These are phyloP conservation scores for Penicillium hesseltinei DNA, from an alignment of 2,329 filamentous ascomycete species.

Conservation along the genomic window DNA sequence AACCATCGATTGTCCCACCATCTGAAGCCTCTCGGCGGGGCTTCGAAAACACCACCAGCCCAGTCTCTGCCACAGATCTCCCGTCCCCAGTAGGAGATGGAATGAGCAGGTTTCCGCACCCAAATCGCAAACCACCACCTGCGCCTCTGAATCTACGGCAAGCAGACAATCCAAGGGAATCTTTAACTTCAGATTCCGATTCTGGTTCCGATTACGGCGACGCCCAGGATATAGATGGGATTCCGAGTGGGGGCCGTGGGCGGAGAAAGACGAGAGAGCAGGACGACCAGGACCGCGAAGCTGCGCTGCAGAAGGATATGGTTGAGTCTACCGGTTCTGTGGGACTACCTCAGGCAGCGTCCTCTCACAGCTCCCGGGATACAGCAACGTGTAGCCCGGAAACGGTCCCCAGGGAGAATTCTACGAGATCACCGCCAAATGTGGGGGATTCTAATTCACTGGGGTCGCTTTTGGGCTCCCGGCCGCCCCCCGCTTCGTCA, in stretches of 20 bases:
- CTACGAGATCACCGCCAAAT: constrained; percentile 30
- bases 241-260: constrained; percentile 62
- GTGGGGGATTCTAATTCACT: constrained; percentile 28
- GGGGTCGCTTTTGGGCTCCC: constrained; percentile 33
- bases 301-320: constrained; percentile 66
- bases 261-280: constrained; percentile 82
- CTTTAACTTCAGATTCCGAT: constrained; percentile 50
- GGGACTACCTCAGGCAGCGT: neutral
- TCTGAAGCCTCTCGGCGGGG: constrained; percentile 10
- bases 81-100: constrained; percentile 17
- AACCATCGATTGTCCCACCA: constrained; percentile 8
- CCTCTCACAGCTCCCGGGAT: constrained; percentile 11
- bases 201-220: constrained; percentile 84
- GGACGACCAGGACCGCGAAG: constrained; percentile 75
- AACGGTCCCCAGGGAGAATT: constrained; percentile 55
- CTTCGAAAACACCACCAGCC: constrained; percentile 18
- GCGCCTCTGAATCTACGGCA: constrained; percentile 73
- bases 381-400: constrained; percentile 27
- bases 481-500: constrained; percentile 20
- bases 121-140: constrained; percentile 77
- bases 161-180: constrained; percentile 44
- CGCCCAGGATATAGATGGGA: constrained; percentile 66
- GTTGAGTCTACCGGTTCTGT: constrained; percentile 27
- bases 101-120: constrained; percentile 48
- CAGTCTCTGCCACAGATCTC: constrained; percentile 20